Evolutionary conservation across 139 green algal genomes (phyloP).

Genomic region (Haematococcus lacustris): DNA sequence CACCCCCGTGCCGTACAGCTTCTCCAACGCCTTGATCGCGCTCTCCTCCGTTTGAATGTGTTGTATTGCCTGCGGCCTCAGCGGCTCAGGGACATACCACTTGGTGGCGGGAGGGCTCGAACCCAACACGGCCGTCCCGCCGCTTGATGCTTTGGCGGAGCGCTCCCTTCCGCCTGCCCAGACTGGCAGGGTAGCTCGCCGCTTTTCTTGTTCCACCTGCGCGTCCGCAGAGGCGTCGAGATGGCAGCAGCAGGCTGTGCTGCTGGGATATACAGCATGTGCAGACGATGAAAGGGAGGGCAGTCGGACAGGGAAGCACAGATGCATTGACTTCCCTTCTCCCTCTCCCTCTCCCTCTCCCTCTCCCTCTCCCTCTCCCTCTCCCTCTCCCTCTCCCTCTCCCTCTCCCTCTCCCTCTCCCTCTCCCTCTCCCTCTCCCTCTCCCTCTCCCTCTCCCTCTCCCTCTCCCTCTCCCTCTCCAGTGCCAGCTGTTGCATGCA

Average conservation of each 20-base stretch:
- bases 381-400: too few species aligned
- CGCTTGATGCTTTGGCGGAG: too few species aligned
- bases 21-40: constrained; percentile 11
- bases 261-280: not conserved
- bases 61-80: constrained; percentile 1
- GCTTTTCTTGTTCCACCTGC: not conserved
- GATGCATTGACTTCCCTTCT: too few species aligned
- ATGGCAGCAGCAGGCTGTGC: not conserved
- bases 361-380: too few species aligned
- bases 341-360: too few species aligned
- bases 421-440: too few species aligned
- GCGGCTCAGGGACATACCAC: constrained; percentile 22
- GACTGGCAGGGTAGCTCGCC: not conserved
- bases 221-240: too few species aligned
- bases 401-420: too few species aligned
- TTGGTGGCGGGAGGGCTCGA: not conserved
- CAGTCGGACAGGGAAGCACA: too few species aligned
- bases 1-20: constrained; percentile 5
- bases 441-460: too few species aligned
- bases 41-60: constrained; percentile 25
- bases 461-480: too few species aligned
- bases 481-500: too few species aligned
- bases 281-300: not conserved
- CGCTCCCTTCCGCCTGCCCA: not conserved
- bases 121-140: not conserved